These are phyloP conservation scores for Pichia scutulata DNA, from an alignment of 805 yeast species.

Conservation along the genomic window DNA sequence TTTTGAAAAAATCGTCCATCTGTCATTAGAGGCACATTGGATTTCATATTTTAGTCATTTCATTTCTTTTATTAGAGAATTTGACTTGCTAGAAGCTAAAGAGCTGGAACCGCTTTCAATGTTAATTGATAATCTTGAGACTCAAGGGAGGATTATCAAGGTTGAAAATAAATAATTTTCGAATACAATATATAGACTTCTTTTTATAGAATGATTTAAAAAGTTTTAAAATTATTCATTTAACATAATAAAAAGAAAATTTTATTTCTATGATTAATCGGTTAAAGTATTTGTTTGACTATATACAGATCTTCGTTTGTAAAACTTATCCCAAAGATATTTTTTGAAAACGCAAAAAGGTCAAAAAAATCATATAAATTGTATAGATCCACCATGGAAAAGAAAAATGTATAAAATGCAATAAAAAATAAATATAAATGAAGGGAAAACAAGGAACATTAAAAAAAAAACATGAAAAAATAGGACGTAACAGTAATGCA, in stretches of 20 bases:
- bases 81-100: constrained; percentile 65
- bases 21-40: constrained; percentile 95
- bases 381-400: neutral
- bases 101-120: constrained; percentile 76
- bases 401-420: neutral
- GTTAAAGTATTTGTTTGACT: neutral
- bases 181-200: neutral
- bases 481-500: neutral
- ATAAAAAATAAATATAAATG: neutral
- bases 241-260: neutral
- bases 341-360: neutral
- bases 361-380: neutral
- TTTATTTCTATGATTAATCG: no score
- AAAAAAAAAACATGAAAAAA: neutral
- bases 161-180: constrained; percentile 8
- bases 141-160: constrained; percentile 68
- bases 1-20: constrained; percentile 86
- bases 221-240: no score
- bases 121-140: constrained; percentile 71
- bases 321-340: neutral
- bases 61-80: constrained; percentile 78
- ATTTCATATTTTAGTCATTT: constrained; percentile 95
- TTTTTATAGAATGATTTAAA: no score
- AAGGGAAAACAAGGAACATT: neutral
- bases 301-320: neutral